These are phyloP conservation scores for Fraxinus pennsylvanica DNA, from an alignment of 257 asterid genomes.

Conservation along the genomic window DNA sequence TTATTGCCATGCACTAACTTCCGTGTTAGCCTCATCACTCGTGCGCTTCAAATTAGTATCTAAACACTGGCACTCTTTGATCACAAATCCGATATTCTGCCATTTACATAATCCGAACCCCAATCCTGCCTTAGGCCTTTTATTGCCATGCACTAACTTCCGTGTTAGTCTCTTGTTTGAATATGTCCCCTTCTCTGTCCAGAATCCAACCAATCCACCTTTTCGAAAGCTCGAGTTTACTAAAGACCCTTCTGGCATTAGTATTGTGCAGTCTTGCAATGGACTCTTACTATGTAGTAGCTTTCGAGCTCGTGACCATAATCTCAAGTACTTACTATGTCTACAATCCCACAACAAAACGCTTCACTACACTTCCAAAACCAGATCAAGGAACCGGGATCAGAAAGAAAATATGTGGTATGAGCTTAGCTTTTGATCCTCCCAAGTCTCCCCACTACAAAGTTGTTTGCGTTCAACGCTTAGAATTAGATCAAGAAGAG, in stretches of 20 bases:
- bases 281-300: slow-evolving; percentile 36
- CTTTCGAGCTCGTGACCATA: background rate
- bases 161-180: slow-evolving; percentile 1
- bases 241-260: slow-evolving; percentile 23
- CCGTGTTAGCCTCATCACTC: slow-evolving; percentile 20
- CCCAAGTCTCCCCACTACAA: slow-evolving; percentile 29
- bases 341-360: slow-evolving; percentile 37
- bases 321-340: slow-evolving; percentile 17
- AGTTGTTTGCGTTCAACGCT: slow-evolving; percentile 25
- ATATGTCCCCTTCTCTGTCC: slow-evolving; percentile 23
- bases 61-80: slow-evolving; percentile 40
- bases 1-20: slow-evolving; percentile 16
- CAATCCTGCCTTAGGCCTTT: slow-evolving; percentile 32
- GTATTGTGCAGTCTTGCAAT: slow-evolving; percentile 38
- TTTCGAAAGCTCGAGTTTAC: slow-evolving; percentile 22
- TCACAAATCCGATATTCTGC: slow-evolving; percentile 35
- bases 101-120: slow-evolving; percentile 21
- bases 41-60: slow-evolving; percentile 38
- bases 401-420: background rate
- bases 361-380: slow-evolving; percentile 29
- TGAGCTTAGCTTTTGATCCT: slow-evolving; percentile 34
- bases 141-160: slow-evolving; percentile 15
- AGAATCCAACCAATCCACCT: slow-evolving; percentile 18
- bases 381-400: slow-evolving; percentile 5
- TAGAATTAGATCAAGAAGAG: slow-evolving; percentile 9